Conservation (phyloP, 768 basidiomycete genomes). For the Podaxis pistillaris region DNA sequence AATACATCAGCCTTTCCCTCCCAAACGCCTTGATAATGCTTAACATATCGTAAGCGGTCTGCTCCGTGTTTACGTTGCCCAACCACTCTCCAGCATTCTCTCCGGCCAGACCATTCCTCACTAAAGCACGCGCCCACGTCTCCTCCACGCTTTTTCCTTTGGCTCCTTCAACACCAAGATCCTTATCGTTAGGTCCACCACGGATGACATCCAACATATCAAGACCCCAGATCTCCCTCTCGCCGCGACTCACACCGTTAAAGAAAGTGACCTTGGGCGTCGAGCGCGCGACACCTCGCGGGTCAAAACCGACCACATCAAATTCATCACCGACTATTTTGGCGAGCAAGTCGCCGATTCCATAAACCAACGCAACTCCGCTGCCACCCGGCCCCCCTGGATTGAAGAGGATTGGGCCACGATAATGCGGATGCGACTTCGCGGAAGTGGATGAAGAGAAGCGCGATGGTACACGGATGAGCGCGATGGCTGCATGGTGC, state of each 20-base stretch:
- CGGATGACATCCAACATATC: slow-evolving; percentile 28
- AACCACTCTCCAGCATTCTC: slow-evolving; percentile 24
- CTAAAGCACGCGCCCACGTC: slow-evolving; percentile 30
- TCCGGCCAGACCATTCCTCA: slow-evolving; percentile 30
- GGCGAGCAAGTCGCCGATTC: slow-evolving; percentile 24
- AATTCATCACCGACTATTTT: slow-evolving; percentile 39
- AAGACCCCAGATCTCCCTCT: neutral
- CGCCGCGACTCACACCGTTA: slow-evolving; percentile 12
- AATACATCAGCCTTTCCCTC: slow-evolving; percentile 31
- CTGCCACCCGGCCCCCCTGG: slow-evolving; percentile 50
- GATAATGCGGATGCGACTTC: slow-evolving; percentile 24
- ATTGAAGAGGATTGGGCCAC: slow-evolving; percentile 44
- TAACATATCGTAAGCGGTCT: slow-evolving; percentile 37
- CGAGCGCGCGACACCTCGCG: slow-evolving; percentile 37
- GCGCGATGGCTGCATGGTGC: slow-evolving; percentile 38
- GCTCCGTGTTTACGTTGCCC: slow-evolving; percentile 32
- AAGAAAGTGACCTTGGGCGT: slow-evolving; percentile 35
- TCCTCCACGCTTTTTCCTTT: slow-evolving; percentile 21
- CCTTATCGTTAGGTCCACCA: neutral
- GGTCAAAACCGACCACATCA: slow-evolving; percentile 48
- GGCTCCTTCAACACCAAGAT: neutral
- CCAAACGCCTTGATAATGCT: slow-evolving; percentile 32
- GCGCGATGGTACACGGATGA: slow-evolving; percentile 36
- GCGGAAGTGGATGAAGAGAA: slow-evolving; percentile 6
- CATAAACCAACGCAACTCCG: slow-evolving; percentile 32